Evolutionary conservation across 176 grass and related monocot genomes (phyloP), one percentile per base, ranked within the genome.

Genomic region (Oryza meyeriana): DNA sequence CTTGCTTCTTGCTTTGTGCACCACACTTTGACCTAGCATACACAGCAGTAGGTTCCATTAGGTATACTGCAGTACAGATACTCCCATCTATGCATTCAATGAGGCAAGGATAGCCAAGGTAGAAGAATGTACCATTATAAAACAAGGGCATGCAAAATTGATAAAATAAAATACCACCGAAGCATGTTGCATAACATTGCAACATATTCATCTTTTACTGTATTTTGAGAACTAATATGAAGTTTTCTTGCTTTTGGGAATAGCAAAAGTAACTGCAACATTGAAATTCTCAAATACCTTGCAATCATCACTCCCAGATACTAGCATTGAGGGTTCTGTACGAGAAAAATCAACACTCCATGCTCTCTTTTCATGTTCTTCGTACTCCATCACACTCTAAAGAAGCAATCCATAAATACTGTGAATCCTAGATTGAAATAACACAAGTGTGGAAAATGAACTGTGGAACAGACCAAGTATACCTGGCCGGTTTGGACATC

Each of bases 311-410:
- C 97, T 99, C 66, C 97, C 97, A 35, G 97, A 99, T 47, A 99
- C 93, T 64, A 99, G 83, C 97, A 92, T 96, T 59, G 89, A 90
- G 70, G 93, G 93, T 32, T 99, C 97, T 81, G 85, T 99, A 30
- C 87, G 85, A 17, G 93, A 99, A 90, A 99, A 99, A 90, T 99
- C 97, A 85, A 99, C 97, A 90, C 97, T 99, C 97, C 97, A 99
- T 76, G 97, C 97, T 87, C 97, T 91, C 89, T 96, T 96, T 62
- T 99, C 97, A 81, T 99, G 97, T 74, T 99, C 97, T 92, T 96
- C 97, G 58, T 99, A 99, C 84, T 99, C 97, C 97, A 99, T 96
- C 45, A 99, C 80, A 85, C 97, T 99, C 97, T 98, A 47, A 82
- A 71, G 66, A 84, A 83, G 76, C 26, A 59, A 74, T 77, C 42